Evolutionary conservation across 495 filamentous ascomycete genomes (phyloP), one percentile per base, ranked within the genome.

Genomic region (Astrothelium subdiscretum): DNA sequence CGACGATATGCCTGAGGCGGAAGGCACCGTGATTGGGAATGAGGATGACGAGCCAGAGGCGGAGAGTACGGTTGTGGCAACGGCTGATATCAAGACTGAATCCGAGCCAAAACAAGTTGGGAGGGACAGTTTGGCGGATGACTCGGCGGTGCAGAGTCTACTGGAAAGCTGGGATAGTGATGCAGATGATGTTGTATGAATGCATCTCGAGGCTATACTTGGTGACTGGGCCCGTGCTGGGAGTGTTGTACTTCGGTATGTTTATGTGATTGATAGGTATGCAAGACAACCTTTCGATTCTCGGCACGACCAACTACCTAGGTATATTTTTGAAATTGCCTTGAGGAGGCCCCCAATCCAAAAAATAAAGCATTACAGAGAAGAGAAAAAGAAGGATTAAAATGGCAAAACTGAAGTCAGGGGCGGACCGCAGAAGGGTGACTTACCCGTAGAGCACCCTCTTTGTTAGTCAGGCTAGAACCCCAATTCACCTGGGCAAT

Each of bases 21-120:
- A 69, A 42, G 68, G 67, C n/a, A 73, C 71, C 48, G 69, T 73
- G 8, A 62, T 69, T 31, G 72, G 62, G 26, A 74, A 72, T 59
- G 68, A 72, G 2, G 68, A 66, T 3, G 76, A 75, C 13, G 73
- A 73, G 44, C 75, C 73, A 31, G 73, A 72, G 31, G 57, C 22
- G 22, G 13, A 32, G 15, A 58, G 40, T 13, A 60, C 26, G 31
- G 66, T 67, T 26, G 31, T 42, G 29, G 59, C 31, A 27, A 66
- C 59, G 31, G 67, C 66, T 3, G 59, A 29, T 68, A 32, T 65
- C 35, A 20, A 51, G 35, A 27, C n/a, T 18, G 35, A 32, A 44
- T 15, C 20, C 4, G 13, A 2, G 38, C 12, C 18, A 8, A 32
- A 43, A 32, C 24, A 5, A n/a, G 40, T 1, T 24, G 35, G 59